Evolutionary conservation across 441 rosid genomes (phyloP).

Genomic region (California macrophylla): DNA sequence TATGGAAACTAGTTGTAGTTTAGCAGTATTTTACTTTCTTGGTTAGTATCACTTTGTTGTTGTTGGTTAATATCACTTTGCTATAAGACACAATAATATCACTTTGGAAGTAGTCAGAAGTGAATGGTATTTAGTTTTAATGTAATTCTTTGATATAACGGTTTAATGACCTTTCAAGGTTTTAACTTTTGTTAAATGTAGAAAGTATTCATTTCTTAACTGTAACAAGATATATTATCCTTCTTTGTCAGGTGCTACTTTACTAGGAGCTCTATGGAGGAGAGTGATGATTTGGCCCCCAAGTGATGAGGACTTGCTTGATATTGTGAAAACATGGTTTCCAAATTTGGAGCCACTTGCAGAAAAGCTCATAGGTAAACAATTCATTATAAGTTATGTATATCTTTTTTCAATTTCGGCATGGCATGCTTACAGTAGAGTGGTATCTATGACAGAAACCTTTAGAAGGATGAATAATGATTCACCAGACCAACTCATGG

Average conservation of each 20-base stretch:
- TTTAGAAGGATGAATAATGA: slow-evolving; percentile 44
- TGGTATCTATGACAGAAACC: slow-evolving; percentile 51
- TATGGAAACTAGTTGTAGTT: not conserved
- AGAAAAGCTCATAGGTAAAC: slow-evolving; percentile 64
- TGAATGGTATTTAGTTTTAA: not conserved
- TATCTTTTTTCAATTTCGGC: slow-evolving; percentile 15
- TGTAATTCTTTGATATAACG: not conserved
- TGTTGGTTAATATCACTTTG: not conserved
- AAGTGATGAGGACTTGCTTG: slow-evolving; percentile 50
- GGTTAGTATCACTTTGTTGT: too few relatives aligned
- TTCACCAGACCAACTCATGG: slow-evolving; percentile 28
- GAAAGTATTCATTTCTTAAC: not conserved
- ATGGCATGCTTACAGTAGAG: slow-evolving; percentile 10
- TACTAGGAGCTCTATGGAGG: slow-evolving; percentile 73
- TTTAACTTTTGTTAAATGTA: not conserved
- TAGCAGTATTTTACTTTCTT: not conserved
- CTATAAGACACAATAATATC: not conserved
- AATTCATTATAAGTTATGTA: slow-evolving; percentile 8
- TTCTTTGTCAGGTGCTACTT: slow-evolving; percentile 49
- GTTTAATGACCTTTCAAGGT: not conserved
- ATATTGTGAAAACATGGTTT: slow-evolving; percentile 57
- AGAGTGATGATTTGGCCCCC: slow-evolving; percentile 72
- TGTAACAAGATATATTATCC: not conserved
- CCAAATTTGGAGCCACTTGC: slow-evolving; percentile 58
- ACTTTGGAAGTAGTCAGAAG: not conserved